Percentiles rank a stretch among this genome's conserved stretches.
Evolutionary conservation across 2,329 filamentous ascomycete species (phyloP).

Genomic region (Diaporthe sp.): DNA sequence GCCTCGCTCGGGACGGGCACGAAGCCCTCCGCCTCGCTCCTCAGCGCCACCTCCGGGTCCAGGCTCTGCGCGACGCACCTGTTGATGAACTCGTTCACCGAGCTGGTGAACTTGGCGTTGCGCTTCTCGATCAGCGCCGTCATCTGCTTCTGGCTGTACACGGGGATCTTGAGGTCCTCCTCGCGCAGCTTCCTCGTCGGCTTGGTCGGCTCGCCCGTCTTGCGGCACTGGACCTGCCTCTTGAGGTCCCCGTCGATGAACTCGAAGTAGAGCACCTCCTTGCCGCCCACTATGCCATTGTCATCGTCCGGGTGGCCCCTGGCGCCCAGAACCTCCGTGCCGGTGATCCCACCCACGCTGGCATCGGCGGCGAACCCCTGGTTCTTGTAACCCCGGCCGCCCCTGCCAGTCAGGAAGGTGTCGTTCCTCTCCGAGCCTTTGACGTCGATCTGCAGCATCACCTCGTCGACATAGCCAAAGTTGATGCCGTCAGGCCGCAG

Average conservation of each 20-base stretch:
- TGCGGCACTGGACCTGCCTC: slow-evolving; percentile 79
- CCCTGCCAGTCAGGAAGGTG: slow-evolving; percentile 71
- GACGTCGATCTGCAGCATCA: slow-evolving; percentile 84
- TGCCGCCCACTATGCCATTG: slow-evolving; percentile 54
- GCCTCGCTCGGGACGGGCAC: slow-evolving; percentile 72
- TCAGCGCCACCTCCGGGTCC: slow-evolving; percentile 78
- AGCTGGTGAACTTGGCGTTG: slow-evolving; percentile 84
- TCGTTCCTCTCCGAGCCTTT: slow-evolving; percentile 77
- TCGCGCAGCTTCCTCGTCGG: slow-evolving; percentile 78
- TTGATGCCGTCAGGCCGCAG: slow-evolving; percentile 83
- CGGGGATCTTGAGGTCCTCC: slow-evolving; percentile 90
- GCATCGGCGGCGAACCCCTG: slow-evolving; percentile 66
- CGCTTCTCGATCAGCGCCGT: slow-evolving; percentile 89
- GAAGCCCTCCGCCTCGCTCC: slow-evolving; percentile 68
- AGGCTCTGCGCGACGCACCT: slow-evolving; percentile 74
- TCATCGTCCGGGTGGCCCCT: slow-evolving; percentile 44
- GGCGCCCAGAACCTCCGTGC: slow-evolving; percentile 58
- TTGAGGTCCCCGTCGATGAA: slow-evolving; percentile 94
- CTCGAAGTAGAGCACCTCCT: slow-evolving; percentile 89
- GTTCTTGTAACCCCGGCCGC: slow-evolving; percentile 62
- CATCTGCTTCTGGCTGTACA: slow-evolving; percentile 95
- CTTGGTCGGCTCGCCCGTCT: slow-evolving; percentile 80
- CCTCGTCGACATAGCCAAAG: slow-evolving; percentile 89
- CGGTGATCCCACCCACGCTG: slow-evolving; percentile 70
- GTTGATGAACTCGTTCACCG: slow-evolving; percentile 83